Conservation (phyloP, 257 asterid species). For the Misopates orontium region DNA sequence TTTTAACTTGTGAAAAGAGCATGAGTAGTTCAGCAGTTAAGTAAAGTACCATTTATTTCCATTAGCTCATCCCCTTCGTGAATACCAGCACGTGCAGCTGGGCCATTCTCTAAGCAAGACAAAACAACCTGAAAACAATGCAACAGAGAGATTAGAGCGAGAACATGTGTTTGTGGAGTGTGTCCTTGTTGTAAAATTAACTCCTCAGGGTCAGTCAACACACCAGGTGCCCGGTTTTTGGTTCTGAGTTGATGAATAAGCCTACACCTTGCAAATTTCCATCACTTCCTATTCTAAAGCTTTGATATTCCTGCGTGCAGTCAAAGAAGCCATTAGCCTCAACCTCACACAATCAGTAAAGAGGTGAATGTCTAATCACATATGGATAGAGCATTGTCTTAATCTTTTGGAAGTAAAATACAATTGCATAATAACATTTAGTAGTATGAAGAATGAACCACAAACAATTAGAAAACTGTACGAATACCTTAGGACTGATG, state of each 20-base stretch:
- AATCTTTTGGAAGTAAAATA: too few species aligned
- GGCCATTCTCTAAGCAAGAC: constrained; percentile 86
- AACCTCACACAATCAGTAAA: too few species aligned
- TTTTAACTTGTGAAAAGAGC: too few species aligned
- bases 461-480: background rate
- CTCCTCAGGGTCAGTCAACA: constrained; percentile 24
- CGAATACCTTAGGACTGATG: constrained; percentile 83
- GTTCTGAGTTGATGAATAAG: constrained; percentile 68
- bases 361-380: too few species aligned
- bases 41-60: constrained; percentile 73
- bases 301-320: constrained; percentile 78
- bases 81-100: constrained; percentile 97
- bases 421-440: too few species aligned
- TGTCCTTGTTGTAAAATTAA: too few species aligned
- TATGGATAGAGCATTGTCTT: too few species aligned
- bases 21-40: background rate
- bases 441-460: too few species aligned
- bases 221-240: constrained; percentile 83
- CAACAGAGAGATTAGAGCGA: background rate
- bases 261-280: constrained; percentile 99
- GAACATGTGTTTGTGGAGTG: background rate
- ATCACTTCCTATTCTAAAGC: constrained; percentile 86
- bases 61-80: constrained; percentile 88
- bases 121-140: constrained; percentile 65
- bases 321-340: background rate